Base-by-base conservation (phyloP, 352 stramenopile genomes). In the Poterioochromonas sp. region DNA sequence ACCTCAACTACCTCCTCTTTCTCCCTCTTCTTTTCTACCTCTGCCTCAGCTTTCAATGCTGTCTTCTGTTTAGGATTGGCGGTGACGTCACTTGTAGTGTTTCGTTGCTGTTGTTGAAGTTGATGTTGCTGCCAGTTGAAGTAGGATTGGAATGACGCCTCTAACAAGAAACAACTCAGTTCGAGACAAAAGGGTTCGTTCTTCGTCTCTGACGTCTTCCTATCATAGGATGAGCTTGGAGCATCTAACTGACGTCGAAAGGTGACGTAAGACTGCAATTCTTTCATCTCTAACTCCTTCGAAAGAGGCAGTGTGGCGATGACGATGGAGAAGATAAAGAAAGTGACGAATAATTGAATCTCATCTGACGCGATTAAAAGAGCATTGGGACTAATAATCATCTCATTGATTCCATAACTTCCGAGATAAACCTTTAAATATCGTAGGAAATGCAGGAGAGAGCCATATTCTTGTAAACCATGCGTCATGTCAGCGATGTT, bases 131-230 rank as follows among this genome's bases (percentile, higher is more conserved):
- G 8, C 26, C 12, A 20, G 35, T 15, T 32, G 69, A 64, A 64
- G 32, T 77, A 77, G 2, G 69, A 35, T 43, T 77, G 69, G 8
- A 15, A 77, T 12, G 44, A 65, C 3, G 18, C 35, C 29, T 77
- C 69, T 37, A 77, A n/a, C 69, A 77, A 12, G 15, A 34, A 29
- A 37, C 43, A 64, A 26, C 11, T 37, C 44, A 41, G 12, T 32
- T 77, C 69, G 1, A 77, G 47, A 32, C 69, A 77, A 40, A 77
- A 77, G 12, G 65, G 39, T 37, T 74, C 65, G 5, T 54, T n/a
- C 11, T 20, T 12, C 34, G 12, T 54, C 11, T 53, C 39, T 34
- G 34, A 32, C 26, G 12, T 12, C 29, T 12, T 37, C 12, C 34
- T 29, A 8, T 58, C 20, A 18, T 53, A 74, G 39, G 5, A 34